A percentile compares a stretch with the other conserved stretches of the same genome.
These are phyloP conservation scores for Penicillium rolfsii DNA, from an alignment of 2,329 filamentous ascomycete species.

Conservation along the genomic window DNA sequence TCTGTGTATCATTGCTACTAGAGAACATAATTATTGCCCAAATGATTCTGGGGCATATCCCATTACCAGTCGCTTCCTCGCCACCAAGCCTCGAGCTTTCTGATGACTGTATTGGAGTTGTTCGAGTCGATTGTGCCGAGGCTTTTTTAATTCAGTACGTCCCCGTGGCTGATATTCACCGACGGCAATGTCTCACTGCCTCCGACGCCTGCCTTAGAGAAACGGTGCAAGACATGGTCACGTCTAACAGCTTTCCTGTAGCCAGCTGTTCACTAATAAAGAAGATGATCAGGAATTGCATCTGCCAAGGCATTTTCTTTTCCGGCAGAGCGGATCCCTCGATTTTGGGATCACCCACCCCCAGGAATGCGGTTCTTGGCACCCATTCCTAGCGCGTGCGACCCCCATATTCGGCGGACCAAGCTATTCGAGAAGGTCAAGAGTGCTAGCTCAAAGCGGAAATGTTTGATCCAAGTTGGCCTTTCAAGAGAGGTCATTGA, in stretches of 20 bases:
- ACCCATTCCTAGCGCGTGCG: background rate
- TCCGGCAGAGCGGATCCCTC: background rate
- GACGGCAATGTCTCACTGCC: background rate
- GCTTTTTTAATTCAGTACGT: background rate
- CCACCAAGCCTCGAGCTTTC: background rate
- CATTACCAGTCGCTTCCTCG: background rate
- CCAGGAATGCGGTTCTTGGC: conserved; percentile 11
- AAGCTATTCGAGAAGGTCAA: background rate
- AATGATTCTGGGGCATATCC: background rate
- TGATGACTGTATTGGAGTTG: background rate
- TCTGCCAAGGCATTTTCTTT: background rate
- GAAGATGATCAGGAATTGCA: background rate
- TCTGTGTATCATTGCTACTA: conserved; percentile 11
- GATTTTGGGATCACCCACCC: too few relatives aligned
- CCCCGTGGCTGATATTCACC: background rate
- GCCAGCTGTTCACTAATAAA: too few relatives aligned
- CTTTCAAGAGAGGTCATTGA: background rate
- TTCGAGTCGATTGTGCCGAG: too few relatives aligned
- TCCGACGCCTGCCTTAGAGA: background rate
- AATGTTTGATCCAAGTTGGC: background rate
- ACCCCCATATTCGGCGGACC: background rate
- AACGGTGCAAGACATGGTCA: background rate
- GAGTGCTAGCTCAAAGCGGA: background rate
- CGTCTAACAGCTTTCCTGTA: too few relatives aligned
- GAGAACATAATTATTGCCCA: conserved; percentile 23